A percentile compares a stretch with the other conserved stretches of the same genome.
These are phyloP conservation scores for Boletus coccyginus DNA, from an alignment of 768 basidiomycete genomes.

Conservation along the genomic window DNA sequence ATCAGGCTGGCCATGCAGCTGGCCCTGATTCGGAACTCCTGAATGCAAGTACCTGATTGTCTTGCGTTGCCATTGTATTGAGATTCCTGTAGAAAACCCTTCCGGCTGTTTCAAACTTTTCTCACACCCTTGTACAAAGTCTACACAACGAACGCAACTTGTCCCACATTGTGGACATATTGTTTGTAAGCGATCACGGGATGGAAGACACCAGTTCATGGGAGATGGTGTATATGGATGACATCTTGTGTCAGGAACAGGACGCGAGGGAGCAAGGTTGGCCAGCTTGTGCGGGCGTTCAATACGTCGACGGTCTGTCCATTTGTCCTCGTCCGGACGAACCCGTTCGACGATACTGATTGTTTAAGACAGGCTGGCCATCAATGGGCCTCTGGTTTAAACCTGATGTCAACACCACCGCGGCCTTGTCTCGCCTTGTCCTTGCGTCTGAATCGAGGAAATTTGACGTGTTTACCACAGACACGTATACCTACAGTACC, in stretches of 20 bases:
- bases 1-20: constrained; percentile 72
- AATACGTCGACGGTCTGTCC: constrained; percentile 13
- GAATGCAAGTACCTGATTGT: constrained; percentile 47
- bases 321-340: background rate
- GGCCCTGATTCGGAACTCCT: constrained; percentile 66
- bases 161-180: constrained; percentile 74
- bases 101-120: constrained; percentile 62
- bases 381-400: constrained; percentile 79
- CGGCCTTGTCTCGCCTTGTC: constrained; percentile 51
- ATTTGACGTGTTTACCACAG: constrained; percentile 53
- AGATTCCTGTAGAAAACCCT: constrained; percentile 54
- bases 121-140: constrained; percentile 39
- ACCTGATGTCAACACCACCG: constrained; percentile 49
- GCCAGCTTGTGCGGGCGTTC: constrained; percentile 10
- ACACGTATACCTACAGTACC: constrained; percentile 5
- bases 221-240: constrained; percentile 74
- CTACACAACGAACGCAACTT: constrained; percentile 70
- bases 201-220: constrained; percentile 84
- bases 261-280: constrained; percentile 8
- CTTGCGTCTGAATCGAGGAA: constrained; percentile 46
- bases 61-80: background rate
- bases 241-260: constrained; percentile 15
- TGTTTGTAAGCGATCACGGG: constrained; percentile 85
- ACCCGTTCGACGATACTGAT: background rate
- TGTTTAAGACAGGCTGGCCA: constrained; percentile 70